Base-by-base conservation (phyloP, 768 basidiomycete species). In the Serpula lacrymans region DNA sequence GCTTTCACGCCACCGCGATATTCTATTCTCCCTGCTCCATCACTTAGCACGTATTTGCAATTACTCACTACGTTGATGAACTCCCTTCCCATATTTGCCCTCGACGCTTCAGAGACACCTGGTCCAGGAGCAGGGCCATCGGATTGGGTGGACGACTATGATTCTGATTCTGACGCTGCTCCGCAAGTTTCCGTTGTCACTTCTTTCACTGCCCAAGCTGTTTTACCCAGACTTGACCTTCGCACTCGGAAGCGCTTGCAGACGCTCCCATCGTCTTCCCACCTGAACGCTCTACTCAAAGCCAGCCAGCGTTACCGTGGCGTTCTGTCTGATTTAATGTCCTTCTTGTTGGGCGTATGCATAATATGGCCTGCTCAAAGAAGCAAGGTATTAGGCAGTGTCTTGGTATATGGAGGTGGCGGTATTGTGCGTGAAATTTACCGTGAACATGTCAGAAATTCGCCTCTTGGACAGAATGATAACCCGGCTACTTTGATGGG, bases 361-460 rank as follows among this genome's bases (percentile, higher is more conserved):
- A 60, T 66, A 0, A 71, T 78, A 2, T 91, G 84, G 75, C 77
- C 86, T 1, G 56, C 71, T 10, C 67, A 71, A 40, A 68, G 71
- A 46, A 78, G 83, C 39, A 62, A 67, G 12, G 63, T 91, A 0
- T 70, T 93, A 10, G 71, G 77, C 23, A 63, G 67, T 2, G 67
- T 80, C 1, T 65, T 77, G 11, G 67, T 51, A 49, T 74, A 72
- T 5, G 71, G 74, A 3, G 74, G 80, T 0, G 76, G 74, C 1
- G 77, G 82, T 0, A 60, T 93, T 6, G 72, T 93, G 4, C 73
- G 86, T 32, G 86, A 90, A 55, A 62, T 93, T 22, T 94, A 83
- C 55, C 68, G 88, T 2, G 72, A 72, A 1, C 77, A 77, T 30
- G 79, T 92, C 1, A 67, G 88, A 20, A 50, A 69, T 11, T 74